Percentiles rank a stretch among this genome's conserved stretches.
Evolutionary conservation across 768 basidiomycete genomes (phyloP).

Genomic region (Suillus lakei): DNA sequence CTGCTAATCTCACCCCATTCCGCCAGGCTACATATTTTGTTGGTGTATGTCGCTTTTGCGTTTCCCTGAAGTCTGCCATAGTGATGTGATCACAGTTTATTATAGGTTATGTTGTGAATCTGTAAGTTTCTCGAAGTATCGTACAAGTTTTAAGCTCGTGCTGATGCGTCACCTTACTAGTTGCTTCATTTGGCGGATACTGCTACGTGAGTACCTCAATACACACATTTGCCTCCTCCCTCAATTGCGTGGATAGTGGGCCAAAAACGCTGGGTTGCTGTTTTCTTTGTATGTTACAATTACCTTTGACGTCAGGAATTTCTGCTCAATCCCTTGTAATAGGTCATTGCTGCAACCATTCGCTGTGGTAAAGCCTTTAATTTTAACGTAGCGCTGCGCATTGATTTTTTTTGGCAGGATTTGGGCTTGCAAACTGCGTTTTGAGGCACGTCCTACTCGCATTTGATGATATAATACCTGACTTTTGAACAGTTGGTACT

Average conservation of each 20-base stretch:
- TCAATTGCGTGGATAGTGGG: slow-evolving; percentile 13
- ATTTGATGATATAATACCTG: neutral
- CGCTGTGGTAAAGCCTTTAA: slow-evolving; percentile 10
- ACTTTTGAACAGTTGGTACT: slow-evolving; percentile 10
- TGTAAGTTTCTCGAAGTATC: neutral
- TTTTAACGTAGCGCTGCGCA: neutral
- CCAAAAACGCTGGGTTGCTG: slow-evolving; percentile 11
- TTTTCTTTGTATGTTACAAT: slow-evolving; percentile 19
- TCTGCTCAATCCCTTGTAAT: neutral
- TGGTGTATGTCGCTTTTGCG: slow-evolving; percentile 11
- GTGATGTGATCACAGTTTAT: neutral
- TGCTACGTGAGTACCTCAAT: slow-evolving; percentile 17
- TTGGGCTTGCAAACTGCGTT: slow-evolving; percentile 12
- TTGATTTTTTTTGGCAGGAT: slow-evolving; percentile 6
- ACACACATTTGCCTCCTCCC: neutral
- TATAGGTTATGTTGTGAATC: slow-evolving; percentile 7
- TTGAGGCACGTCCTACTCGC: slow-evolving; percentile 1
- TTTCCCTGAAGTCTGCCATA: neutral
- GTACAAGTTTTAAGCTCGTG: neutral
- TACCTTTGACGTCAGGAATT: neutral
- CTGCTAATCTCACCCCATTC: neutral
- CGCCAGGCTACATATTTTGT: slow-evolving; percentile 11
- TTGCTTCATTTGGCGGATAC: slow-evolving; percentile 23
- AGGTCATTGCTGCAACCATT: slow-evolving; percentile 12
- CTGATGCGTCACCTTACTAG: slow-evolving; percentile 2